These are phyloP conservation scores for Hypoxylon rickii DNA, from an alignment of 495 filamentous ascomycete species.

Conservation along the genomic window DNA sequence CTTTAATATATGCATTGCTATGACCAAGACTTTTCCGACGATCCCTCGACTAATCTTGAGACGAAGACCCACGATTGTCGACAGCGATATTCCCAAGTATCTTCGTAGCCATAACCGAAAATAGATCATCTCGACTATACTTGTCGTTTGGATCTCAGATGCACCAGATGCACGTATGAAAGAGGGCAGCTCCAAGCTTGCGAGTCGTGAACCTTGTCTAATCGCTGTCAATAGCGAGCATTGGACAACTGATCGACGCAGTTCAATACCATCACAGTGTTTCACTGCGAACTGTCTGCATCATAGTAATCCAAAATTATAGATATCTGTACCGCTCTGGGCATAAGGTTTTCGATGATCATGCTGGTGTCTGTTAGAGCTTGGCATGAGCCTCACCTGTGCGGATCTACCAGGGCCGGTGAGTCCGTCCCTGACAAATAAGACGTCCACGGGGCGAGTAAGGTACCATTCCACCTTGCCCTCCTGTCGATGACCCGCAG, in stretches of 20 bases:
- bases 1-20: conserved; percentile 34
- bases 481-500: no score
- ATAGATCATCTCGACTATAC: conserved; percentile 28
- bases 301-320: conserved; percentile 3
- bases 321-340: conserved; percentile 20
- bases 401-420: conserved; percentile 10
- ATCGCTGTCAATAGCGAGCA: conserved; percentile 15
- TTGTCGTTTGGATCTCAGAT: conserved; percentile 19
- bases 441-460: background rate
- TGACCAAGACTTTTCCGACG: conserved; percentile 19
- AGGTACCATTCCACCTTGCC: background rate
- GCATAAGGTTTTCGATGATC: conserved; percentile 20
- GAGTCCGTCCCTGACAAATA: conserved; percentile 20
- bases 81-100: conserved; percentile 11
- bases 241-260: conserved; percentile 13
- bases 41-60: conserved; percentile 24
- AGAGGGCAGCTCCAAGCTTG: conserved; percentile 24
- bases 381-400: conserved; percentile 29
- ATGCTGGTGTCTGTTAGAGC: conserved; percentile 17
- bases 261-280: conserved; percentile 13
- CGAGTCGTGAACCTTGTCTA: conserved; percentile 23
- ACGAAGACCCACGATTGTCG: conserved; percentile 21
- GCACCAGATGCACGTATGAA: background rate
- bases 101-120: conserved; percentile 6
- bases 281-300: conserved; percentile 17